Base-by-base conservation (phyloP, 345 rosid species). In the Moringa oleifera region DNA sequence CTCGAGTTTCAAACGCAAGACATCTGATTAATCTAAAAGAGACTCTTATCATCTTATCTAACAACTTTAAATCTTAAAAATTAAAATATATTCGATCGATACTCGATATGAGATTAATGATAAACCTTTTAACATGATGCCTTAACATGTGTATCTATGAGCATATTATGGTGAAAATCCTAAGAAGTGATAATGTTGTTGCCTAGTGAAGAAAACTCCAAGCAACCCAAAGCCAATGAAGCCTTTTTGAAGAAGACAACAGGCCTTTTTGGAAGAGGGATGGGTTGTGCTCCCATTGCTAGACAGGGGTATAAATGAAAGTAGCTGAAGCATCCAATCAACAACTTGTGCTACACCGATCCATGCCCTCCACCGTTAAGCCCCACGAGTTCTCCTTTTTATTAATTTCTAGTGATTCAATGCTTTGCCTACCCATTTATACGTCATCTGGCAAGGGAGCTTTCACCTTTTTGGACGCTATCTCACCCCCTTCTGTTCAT, bases 321-420 rank as follows among this genome's bases (percentile, higher is more conserved):
- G 57, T 24, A 47, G 77, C 61, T 69, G 2, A 23, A 10, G 56
- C 20, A 73, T 74, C 68, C 50, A 20, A 53, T 74, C 77, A 57
- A 22, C 37, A 50, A 49, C 24, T 58, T 52, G 57, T 53, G 25
- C 54, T 41, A 46, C 25, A 28, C 8, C 3, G 41, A 20, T 69
- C 53, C 65, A 25, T 20, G 24, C 51, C n/a, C n/a, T n/a, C n/a
- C n/a, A n/a, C n/a, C n/a, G n/a, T n/a, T n/a, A n/a, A 37, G 18
- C 65, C 47, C 57, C 45, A 47, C 66, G 63, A 55, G 52, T 57
- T 17, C 20, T 28, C 3, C 5, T 28, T 8, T 28, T 8, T 28
- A 54, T 61, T 51, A 57, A 49, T 16, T 56, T 18, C 15, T 18
- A 45, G 16, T 55, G 31, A 25, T 28, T 64, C 21, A 41, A 25